phyloP scores from a whole-genome alignment of 345 rosid species.

The Salix arbutifolia region DNA sequence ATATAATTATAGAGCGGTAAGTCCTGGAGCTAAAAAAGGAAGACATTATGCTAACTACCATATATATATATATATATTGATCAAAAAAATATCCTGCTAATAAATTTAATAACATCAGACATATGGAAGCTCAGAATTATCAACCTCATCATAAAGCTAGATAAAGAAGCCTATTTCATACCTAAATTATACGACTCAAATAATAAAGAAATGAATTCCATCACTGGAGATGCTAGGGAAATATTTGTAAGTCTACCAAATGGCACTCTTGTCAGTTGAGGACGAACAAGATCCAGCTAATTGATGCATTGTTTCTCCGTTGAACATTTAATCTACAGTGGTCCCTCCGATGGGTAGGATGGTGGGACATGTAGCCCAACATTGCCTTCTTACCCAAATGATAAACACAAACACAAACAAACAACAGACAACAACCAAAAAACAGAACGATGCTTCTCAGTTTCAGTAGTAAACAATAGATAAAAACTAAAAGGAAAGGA shows the following conservation, averaged over 20 bases:
- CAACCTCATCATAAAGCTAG: slow-evolving; percentile 8
- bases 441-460: slow-evolving; percentile 28
- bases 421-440: slow-evolving; percentile 32
- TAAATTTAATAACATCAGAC: not conserved
- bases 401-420: slow-evolving; percentile 26
- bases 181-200: not conserved
- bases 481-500: slow-evolving; percentile 11
- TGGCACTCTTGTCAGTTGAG: slow-evolving; percentile 24
- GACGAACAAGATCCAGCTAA: slow-evolving; percentile 26
- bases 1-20: not conserved
- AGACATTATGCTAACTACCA: not conserved
- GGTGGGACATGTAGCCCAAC: slow-evolving; percentile 27
- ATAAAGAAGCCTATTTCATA: not conserved
- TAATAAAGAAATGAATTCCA: not conserved
- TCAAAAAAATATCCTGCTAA: not conserved
- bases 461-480: slow-evolving; percentile 16
- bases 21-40: not conserved
- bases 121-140: not conserved
- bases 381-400: slow-evolving; percentile 34
- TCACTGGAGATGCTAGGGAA: slow-evolving; percentile 4
- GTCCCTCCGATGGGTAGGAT: slow-evolving; percentile 23
- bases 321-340: slow-evolving; percentile 21
- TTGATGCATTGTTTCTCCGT: slow-evolving; percentile 17
- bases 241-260: slow-evolving; percentile 29
- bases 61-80: not conserved